phyloP scores from a whole-genome alignment of 371 early-diverging fungal genomes.

The Lichtheimia ornata region DNA sequence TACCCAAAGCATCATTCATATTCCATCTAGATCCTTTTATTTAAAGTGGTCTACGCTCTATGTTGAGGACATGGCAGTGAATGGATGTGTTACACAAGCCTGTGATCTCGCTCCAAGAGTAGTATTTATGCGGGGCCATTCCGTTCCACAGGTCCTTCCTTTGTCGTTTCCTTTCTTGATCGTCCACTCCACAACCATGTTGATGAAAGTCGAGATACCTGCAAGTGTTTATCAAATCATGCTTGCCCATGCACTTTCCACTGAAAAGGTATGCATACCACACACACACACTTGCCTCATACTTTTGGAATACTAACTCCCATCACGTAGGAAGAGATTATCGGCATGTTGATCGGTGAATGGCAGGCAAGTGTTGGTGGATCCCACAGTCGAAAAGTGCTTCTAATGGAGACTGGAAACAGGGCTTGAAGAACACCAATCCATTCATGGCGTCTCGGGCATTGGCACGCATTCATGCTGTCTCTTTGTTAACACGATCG shows the following conservation, averaged over 20 bases:
- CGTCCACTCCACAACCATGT: slow-evolving; percentile 18
- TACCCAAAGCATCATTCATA: too few species aligned
- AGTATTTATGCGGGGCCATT: too few species aligned
- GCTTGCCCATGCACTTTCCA: slow-evolving; percentile 57
- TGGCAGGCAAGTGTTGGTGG: slow-evolving; percentile 47
- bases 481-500: slow-evolving; percentile 65
- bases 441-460: slow-evolving; percentile 27
- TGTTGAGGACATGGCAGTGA: too few species aligned
- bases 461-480: slow-evolving; percentile 54
- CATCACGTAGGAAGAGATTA: slow-evolving; percentile 64
- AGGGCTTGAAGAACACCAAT: slow-evolving; percentile 27
- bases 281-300: too few species aligned
- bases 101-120: too few species aligned
- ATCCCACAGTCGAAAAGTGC: not conserved
- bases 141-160: not conserved
- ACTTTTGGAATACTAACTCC: too few species aligned
- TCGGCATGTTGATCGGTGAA: slow-evolving; percentile 72
- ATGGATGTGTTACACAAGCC: too few species aligned
- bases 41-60: too few species aligned
- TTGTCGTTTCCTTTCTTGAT: not conserved
- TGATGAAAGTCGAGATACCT: slow-evolving; percentile 41
- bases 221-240: slow-evolving; percentile 53
- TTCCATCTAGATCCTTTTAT: too few species aligned
- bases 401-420: slow-evolving; percentile 1
- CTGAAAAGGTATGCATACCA: slow-evolving; percentile 47